These are phyloP conservation scores for Picea engelmannii DNA, from an alignment of 83 land plant species.

Conservation along the genomic window DNA sequence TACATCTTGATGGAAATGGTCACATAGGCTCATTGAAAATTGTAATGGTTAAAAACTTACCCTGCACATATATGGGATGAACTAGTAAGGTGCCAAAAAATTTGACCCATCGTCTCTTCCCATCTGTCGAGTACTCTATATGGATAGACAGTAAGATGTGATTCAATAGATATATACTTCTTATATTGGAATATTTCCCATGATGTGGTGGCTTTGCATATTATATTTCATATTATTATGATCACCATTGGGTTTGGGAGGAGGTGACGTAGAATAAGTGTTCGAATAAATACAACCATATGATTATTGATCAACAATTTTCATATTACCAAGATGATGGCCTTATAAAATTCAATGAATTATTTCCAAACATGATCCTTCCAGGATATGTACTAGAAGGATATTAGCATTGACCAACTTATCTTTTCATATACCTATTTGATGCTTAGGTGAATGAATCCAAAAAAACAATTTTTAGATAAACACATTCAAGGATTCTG, in stretches of 20 bases:
- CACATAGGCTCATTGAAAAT: too few relatives aligned
- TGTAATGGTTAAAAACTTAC: too few relatives aligned
- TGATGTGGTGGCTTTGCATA: conserved; percentile 79
- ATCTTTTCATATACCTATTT: conserved; percentile 95
- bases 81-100: too few relatives aligned
- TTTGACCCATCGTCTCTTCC: too few relatives aligned
- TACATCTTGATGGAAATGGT: too few relatives aligned
- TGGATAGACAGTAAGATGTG: conserved; percentile 98
- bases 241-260: conserved; percentile 97
- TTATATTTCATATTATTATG: conserved; percentile 96
- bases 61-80: too few relatives aligned
- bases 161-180: conserved; percentile 78
- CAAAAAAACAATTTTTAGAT: conserved; percentile 50
- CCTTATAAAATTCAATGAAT: conserved; percentile 72
- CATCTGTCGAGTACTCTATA: conserved; percentile 70
- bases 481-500: conserved; percentile 66
- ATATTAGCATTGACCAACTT: conserved; percentile 88
- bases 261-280: conserved; percentile 92
- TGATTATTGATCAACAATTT: conserved; percentile 90
- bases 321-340: conserved; percentile 86
- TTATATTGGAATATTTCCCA: conserved; percentile 80
- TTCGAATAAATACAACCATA: conserved; percentile 91
- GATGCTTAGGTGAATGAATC: conserved; percentile 78
- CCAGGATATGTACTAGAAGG: conserved; percentile 98
- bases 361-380: conserved; percentile 64